Evolutionary conservation across 148 eudicot genomes (phyloP).

Genomic region (Agrostemma githago): DNA sequence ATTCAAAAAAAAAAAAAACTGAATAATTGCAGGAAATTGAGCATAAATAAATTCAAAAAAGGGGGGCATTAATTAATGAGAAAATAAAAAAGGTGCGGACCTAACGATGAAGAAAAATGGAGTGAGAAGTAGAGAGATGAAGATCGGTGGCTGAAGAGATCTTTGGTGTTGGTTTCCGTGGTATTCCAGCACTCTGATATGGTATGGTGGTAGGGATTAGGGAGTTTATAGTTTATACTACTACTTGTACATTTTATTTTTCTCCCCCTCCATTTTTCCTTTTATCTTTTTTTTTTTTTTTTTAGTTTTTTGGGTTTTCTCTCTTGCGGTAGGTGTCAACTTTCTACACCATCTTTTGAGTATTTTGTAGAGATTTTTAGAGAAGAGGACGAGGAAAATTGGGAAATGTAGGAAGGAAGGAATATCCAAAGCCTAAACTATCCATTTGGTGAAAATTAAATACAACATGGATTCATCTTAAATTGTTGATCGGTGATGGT

Average conservation of each 20-base stretch:
- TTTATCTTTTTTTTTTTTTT: not conserved
- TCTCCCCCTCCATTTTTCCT: not conserved
- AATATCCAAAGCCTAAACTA: too few relatives aligned
- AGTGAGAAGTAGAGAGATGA: not conserved
- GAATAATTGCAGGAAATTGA: not conserved
- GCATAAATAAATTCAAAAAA: not conserved
- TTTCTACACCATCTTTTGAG: not conserved
- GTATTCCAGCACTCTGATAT: not conserved
- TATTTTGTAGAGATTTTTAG: not conserved
- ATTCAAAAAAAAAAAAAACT: too few relatives aligned
- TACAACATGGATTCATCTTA: too few relatives aligned
- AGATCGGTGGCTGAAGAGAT: not conserved
- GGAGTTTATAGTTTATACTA: not conserved
- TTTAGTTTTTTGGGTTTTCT: not conserved
- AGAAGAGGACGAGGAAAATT: not conserved
- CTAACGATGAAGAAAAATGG: not conserved
- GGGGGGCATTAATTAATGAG: not conserved
- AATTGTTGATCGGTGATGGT: too few relatives aligned
- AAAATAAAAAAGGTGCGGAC: not conserved
- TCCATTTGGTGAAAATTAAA: too few relatives aligned
- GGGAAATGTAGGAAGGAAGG: not conserved
- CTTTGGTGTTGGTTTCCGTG: not conserved
- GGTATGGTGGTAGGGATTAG: not conserved
- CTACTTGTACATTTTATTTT: not conserved
- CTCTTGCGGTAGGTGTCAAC: conserved; percentile 6